Base-by-base conservation (phyloP, 768 basidiomycete genomes). In the Rhodotorula toruloides region DNA sequence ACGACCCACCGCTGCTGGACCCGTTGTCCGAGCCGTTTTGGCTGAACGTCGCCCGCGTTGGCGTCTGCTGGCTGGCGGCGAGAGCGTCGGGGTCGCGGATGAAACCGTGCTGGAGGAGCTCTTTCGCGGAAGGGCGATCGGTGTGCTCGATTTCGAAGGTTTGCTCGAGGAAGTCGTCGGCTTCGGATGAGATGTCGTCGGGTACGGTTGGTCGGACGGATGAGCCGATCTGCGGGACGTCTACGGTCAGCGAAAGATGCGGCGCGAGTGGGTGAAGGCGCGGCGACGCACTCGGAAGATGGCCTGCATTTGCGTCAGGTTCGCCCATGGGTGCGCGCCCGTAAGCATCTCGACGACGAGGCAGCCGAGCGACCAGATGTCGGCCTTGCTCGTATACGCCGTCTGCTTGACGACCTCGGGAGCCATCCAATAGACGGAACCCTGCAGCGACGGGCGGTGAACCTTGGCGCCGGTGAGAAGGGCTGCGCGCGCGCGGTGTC, bases 381-480 rank as follows among this genome's bases (percentile, higher is more conserved):
- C 96, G 62, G 96, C 87, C 80, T 99, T 98, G 76, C 87, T 88
- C 74, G 91, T 96, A 77, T 98, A 98, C 86, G 86, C 84, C 32
- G 87, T 91, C 79, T 99, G 96, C 75, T 93, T 93, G 65, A 98
- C 96, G 27, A 97, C 91, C 78, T 97, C 94, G 0, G 94, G 94
- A 0, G 94, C 94, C 94, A 98, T 97, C 94, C 94, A 98, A 79
- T 96, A 98, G 17, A 97, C 93, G 2, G 92, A 96, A 4, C 96
- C 96, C 77, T 98, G 96, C 10, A 98, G 80, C 2, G 96, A 98
- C 9, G 91, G 90, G 12, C 96, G 83, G 76, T 97, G 87, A 49
- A 86, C 83, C 62, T 87, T 85, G 17, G 86, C 86, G 31, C 80
- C 80, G 31, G 74, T 74, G 58, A 80, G 74, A 3, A 80, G 74